phyloP scores from a whole-genome alignment of 106 monocot genomes.

The Dendrobium nobile region DNA sequence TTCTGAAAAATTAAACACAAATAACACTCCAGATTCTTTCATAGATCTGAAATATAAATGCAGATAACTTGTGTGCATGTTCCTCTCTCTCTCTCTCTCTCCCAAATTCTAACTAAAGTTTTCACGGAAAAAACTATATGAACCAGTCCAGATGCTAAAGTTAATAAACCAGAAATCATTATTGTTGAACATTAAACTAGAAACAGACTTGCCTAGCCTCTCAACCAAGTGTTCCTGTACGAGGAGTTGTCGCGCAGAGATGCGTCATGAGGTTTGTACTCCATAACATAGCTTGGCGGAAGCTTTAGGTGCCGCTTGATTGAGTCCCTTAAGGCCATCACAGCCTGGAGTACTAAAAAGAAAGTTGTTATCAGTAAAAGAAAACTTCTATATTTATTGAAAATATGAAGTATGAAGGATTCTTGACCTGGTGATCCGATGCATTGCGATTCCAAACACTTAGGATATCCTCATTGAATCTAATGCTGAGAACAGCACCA shows the following conservation, averaged over 20 bases:
- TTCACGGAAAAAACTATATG: background rate
- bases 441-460: slow-evolving; percentile 95
- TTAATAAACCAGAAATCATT: background rate
- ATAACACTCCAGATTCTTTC: background rate
- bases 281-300: slow-evolving; percentile 87
- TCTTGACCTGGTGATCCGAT: slow-evolving; percentile 66
- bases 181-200: background rate
- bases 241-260: slow-evolving; percentile 93
- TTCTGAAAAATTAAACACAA: background rate
- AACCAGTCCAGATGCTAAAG: background rate
- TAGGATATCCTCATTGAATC: slow-evolving; percentile 86
- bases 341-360: slow-evolving; percentile 35
- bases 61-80: background rate
- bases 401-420: background rate
- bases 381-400: background rate
- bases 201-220: slow-evolving; percentile 37
- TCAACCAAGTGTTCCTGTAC: slow-evolving; percentile 85
- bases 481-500: slow-evolving; percentile 81
- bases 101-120: background rate
- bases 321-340: slow-evolving; percentile 85
- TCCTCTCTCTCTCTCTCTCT: background rate
- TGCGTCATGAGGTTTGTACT: slow-evolving; percentile 92
- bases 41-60: background rate
- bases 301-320: slow-evolving; percentile 92
- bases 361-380: background rate